These are phyloP conservation scores for Paracoccidioides brasiliensis DNA, from an alignment of 2,329 filamentous ascomycete species.

Conservation along the genomic window DNA sequence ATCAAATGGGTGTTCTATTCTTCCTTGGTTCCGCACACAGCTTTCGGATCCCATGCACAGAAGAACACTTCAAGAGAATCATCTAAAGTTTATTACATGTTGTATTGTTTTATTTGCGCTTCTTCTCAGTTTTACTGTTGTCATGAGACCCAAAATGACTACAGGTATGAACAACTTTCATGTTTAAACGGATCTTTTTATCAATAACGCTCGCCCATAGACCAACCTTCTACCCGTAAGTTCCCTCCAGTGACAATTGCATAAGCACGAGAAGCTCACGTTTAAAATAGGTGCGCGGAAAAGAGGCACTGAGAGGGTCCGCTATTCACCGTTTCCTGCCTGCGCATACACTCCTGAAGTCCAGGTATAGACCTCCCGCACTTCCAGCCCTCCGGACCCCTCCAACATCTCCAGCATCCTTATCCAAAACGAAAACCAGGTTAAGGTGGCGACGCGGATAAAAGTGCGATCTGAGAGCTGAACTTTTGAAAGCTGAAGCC, in stretches of 20 bases:
- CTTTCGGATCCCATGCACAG: neutral
- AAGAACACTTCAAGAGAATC: neutral
- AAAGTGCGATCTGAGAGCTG: conserved; percentile 70
- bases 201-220: conserved; percentile 44
- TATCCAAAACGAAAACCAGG: conserved; percentile 52
- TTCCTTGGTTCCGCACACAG: neutral
- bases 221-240: conserved; percentile 84
- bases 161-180: conserved; percentile 22
- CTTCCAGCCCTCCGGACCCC: neutral
- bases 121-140: neutral
- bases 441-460: conserved; percentile 71
- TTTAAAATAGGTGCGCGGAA: conserved; percentile 64
- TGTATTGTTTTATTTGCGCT: neutral
- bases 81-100: neutral
- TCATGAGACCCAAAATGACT: conserved; percentile 23
- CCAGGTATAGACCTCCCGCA: conserved; percentile 41
- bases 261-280: conserved; percentile 17
- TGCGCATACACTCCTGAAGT: conserved; percentile 86
- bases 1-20: neutral
- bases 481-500: conserved; percentile 79
- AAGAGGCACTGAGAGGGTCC: conserved; percentile 83
- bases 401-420: neutral
- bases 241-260: neutral
- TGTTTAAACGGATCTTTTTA: neutral
- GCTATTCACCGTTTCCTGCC: conserved; percentile 94